Conservation (phyloP, 345 rosid species). For the Sisymbrium altissimum region DNA sequence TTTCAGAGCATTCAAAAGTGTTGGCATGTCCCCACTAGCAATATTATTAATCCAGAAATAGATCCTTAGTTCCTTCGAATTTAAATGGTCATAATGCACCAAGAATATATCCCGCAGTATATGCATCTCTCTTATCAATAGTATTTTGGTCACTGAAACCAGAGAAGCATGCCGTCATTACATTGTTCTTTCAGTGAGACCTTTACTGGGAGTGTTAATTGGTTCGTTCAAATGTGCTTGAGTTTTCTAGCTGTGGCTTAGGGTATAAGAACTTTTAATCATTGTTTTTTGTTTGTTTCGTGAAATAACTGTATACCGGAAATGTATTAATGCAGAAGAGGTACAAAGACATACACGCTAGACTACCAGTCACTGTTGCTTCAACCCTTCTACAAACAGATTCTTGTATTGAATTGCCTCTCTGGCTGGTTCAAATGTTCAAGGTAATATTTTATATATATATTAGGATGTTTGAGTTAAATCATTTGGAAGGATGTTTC, state of each 20-base stretch:
- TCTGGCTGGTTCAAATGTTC: slow-evolving; percentile 92
- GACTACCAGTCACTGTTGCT: slow-evolving; percentile 83
- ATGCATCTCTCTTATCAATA: neutral
- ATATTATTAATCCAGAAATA: neutral
- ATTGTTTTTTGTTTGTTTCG: neutral
- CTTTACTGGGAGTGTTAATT: neutral
- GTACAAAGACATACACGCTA: slow-evolving; percentile 63
- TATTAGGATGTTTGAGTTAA: neutral
- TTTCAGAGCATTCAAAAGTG: neutral
- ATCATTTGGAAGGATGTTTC: slow-evolving; percentile 3
- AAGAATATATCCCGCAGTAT: neutral
- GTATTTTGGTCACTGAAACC: slow-evolving; percentile 2
- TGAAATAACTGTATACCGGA: neutral
- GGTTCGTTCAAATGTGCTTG: neutral
- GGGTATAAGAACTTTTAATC: neutral
- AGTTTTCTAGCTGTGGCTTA: neutral
- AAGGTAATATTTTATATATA: slow-evolving; percentile 56
- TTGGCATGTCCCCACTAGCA: neutral
- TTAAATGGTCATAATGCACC: neutral
- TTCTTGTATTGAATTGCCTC: slow-evolving; percentile 79
- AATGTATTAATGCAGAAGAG: slow-evolving; percentile 54
- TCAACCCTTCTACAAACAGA: slow-evolving; percentile 87
- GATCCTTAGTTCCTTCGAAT: neutral
- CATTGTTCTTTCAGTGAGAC: neutral
- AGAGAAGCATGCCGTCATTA: neutral